Evolutionary conservation across 768 basidiomycete genomes (phyloP).

Genomic region (Boletus fagicola): DNA sequence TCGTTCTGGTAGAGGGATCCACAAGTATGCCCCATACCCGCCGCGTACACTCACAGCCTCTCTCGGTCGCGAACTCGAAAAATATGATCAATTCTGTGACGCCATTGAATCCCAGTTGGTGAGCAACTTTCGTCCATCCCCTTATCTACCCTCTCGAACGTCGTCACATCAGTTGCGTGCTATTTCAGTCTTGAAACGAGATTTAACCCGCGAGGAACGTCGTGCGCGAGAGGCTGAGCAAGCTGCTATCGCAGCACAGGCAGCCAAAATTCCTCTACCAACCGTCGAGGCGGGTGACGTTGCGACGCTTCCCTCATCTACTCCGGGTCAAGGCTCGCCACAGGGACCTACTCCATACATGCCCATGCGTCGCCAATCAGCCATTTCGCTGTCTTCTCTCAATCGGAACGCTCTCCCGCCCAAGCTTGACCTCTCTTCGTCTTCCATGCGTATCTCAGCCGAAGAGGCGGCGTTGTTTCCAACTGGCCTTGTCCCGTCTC

Average conservation of each 20-base stretch:
- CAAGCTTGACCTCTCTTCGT: slow-evolving; percentile 79
- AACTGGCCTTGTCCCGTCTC: slow-evolving; percentile 62
- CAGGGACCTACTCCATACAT: slow-evolving; percentile 29
- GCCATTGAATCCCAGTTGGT: slow-evolving; percentile 71
- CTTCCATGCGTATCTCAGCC: slow-evolving; percentile 60
- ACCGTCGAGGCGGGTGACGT: slow-evolving; percentile 20
- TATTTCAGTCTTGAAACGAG: slow-evolving; percentile 69
- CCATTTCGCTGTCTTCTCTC: slow-evolving; percentile 78
- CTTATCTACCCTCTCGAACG: neutral
- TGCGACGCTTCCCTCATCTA: slow-evolving; percentile 26
- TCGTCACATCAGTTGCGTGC: slow-evolving; percentile 57
- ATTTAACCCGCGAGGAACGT: slow-evolving; percentile 60
- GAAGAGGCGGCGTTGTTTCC: slow-evolving; percentile 59
- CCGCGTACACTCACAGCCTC: slow-evolving; percentile 63
- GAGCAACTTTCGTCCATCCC: slow-evolving; percentile 26
- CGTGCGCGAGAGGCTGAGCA: slow-evolving; percentile 46
- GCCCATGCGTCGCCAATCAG: slow-evolving; percentile 61
- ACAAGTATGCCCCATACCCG: slow-evolving; percentile 56
- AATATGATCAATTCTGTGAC: slow-evolving; percentile 79
- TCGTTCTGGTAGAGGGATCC: slow-evolving; percentile 46
- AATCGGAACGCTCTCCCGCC: slow-evolving; percentile 67
- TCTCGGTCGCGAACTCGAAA: slow-evolving; percentile 72
- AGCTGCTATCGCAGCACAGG: slow-evolving; percentile 37
- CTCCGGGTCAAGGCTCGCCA: slow-evolving; percentile 36
- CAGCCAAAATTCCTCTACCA: slow-evolving; percentile 27